These are phyloP conservation scores for Penicillium manginii DNA, from an alignment of 495 filamentous ascomycete genomes.

Conservation along the genomic window DNA sequence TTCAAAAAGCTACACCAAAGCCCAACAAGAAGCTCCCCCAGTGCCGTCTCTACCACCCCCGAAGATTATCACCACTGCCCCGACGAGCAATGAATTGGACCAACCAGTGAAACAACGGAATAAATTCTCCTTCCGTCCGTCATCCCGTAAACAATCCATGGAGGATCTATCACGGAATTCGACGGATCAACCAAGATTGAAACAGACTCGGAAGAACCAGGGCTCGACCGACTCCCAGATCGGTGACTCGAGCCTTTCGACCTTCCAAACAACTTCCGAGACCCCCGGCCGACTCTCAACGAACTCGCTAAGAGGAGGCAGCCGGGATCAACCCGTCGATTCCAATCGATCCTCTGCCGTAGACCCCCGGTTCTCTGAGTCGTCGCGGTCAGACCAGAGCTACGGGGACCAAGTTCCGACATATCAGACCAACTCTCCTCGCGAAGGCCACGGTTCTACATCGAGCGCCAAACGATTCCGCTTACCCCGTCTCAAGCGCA, in stretches of 20 bases:
- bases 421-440: constrained; percentile 37
- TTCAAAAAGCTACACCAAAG: constrained; percentile 78
- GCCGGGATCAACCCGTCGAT: constrained; percentile 69
- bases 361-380: constrained; percentile 80
- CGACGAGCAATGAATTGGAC: constrained; percentile 67
- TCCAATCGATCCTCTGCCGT: constrained; percentile 68
- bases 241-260: constrained; percentile 45
- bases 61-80: constrained; percentile 90
- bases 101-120: constrained; percentile 55
- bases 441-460: constrained; percentile 32
- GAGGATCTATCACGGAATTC: constrained; percentile 35
- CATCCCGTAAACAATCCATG: constrained; percentile 38
- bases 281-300: constrained; percentile 65
- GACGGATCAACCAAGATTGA: constrained; percentile 19
- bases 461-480: constrained; percentile 76
- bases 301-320: constrained; percentile 49
- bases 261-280: constrained; percentile 64
- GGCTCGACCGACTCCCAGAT: constrained; percentile 40
- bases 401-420: constrained; percentile 72
- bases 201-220: constrained; percentile 27
- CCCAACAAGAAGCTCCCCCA: constrained; percentile 63
- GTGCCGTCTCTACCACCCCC: constrained; percentile 80
- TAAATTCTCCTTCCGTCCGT: constrained; percentile 37
- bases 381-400: constrained; percentile 87
- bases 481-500: constrained; percentile 79